phyloP scores from a whole-genome alignment of 108 stramenopile species.

The Skeletonema menzelii region DNA sequence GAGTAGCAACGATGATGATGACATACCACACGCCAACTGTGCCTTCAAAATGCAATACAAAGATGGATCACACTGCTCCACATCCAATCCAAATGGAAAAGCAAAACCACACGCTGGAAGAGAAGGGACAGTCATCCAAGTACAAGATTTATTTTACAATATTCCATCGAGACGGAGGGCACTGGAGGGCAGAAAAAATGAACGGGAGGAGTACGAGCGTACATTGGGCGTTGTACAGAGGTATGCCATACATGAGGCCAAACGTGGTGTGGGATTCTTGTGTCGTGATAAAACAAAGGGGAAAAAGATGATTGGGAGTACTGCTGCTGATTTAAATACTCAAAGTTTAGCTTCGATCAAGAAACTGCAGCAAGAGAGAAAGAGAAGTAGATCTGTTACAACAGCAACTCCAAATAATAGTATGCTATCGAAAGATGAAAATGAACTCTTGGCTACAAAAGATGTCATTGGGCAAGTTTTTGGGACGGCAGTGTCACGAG shows the following conservation, averaged over 20 bases:
- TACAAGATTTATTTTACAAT: conserved; percentile 97
- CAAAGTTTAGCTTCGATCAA: conserved; percentile 53
- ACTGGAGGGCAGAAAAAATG: conserved; percentile 54
- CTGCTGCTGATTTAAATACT: conserved; percentile 62
- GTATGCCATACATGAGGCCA: conserved; percentile 91
- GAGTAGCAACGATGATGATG: conserved; percentile 5
- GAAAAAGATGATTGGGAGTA: conserved; percentile 3
- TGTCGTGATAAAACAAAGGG: conserved; percentile 64
- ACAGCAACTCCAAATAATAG: not conserved
- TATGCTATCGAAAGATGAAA: not conserved
- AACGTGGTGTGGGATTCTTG: conserved; percentile 80
- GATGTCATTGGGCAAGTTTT: conserved; percentile 80
- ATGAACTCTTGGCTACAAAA: conserved; percentile 53
- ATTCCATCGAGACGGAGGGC: conserved; percentile 85
- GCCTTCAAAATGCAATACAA: conserved; percentile 80
- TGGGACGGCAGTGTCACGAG: conserved; percentile 63
- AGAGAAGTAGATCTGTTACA: conserved; percentile 3
- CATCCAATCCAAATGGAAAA: conserved; percentile 30
- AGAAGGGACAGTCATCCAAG: conserved; percentile 89
- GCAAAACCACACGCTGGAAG: conserved; percentile 89
- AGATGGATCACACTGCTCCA: conserved; percentile 59
- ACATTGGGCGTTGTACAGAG: conserved; percentile 83
- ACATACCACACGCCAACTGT: conserved; percentile 25
- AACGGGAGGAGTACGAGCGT: conserved; percentile 85
- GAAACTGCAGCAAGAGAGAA: conserved; percentile 36